These are phyloP conservation scores for Bocquillonia castaneifolia DNA, from an alignment of 441 rosid species.

Conservation along the genomic window DNA sequence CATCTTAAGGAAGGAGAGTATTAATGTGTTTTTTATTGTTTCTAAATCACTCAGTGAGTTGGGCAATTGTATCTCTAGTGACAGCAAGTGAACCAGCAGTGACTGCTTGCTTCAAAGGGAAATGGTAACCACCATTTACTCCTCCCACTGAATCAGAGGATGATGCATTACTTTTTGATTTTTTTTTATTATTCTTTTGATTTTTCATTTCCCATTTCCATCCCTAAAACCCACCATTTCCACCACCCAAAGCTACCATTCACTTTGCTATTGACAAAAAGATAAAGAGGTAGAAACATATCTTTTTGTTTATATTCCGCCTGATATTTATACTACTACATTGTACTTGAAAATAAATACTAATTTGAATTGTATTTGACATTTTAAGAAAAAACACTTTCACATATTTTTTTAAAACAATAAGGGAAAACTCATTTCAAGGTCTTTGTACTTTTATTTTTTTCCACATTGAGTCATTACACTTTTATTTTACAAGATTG, in stretches of 20 bases:
- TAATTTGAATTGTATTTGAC: too few relatives aligned
- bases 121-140: conserved; percentile 41
- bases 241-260: conserved; percentile 58
- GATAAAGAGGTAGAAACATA: too few relatives aligned
- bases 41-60: conserved; percentile 46
- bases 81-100: conserved; percentile 74
- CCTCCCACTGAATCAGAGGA: conserved; percentile 40
- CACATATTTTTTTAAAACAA: too few relatives aligned
- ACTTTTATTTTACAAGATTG: too few relatives aligned
- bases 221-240: conserved; percentile 53
- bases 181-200: conserved; percentile 10
- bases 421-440: too few relatives aligned
- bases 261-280: too few relatives aligned
- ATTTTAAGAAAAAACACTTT: too few relatives aligned
- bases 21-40: conserved; percentile 21
- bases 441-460: too few relatives aligned
- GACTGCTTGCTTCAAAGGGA: conserved; percentile 78
- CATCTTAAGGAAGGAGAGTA: conserved; percentile 7
- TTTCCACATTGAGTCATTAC: too few relatives aligned
- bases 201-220: conserved; percentile 38
- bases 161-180: conserved; percentile 24
- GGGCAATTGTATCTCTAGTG: conserved; percentile 79
- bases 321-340: too few relatives aligned
- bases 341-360: too few relatives aligned
- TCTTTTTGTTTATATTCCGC: too few relatives aligned